Conservation (phyloP, 345 rosid genomes). For the Melaleuca alternifolia region DNA sequence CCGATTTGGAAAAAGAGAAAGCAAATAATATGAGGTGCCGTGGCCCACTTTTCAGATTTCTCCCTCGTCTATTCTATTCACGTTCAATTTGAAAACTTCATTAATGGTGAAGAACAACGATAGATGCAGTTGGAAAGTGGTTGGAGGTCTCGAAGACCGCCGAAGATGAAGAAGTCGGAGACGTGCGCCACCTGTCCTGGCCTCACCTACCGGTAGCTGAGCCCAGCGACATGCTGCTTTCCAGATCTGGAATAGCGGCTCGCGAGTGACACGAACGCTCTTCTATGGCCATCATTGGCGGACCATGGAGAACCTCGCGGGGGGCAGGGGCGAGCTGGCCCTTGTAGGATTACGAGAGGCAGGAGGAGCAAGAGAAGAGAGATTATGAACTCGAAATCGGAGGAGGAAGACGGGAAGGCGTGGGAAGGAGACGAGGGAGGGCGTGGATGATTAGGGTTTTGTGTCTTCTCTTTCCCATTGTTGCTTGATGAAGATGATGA, state of each 20-base stretch:
- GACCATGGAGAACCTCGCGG: too few relatives aligned
- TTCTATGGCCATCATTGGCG: too few relatives aligned
- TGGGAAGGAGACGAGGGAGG: too few relatives aligned
- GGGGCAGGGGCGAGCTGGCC: too few relatives aligned
- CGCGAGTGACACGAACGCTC: neutral
- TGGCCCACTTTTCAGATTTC: too few relatives aligned
- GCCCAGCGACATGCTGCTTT: neutral
- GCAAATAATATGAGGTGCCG: too few relatives aligned
- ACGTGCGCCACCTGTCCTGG: neutral
- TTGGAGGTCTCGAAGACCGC: neutral
- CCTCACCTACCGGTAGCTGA: neutral
- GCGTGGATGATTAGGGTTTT: neutral
- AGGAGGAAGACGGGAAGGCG: too few relatives aligned
- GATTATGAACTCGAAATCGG: too few relatives aligned
- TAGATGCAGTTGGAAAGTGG: accelerated
- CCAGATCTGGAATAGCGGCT: neutral
- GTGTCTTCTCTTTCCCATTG: neutral
- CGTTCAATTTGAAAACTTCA: too few relatives aligned
- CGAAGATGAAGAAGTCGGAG: neutral
- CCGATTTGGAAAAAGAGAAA: too few relatives aligned
- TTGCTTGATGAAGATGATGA: neutral
- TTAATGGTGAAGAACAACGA: too few relatives aligned
- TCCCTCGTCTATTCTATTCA: too few relatives aligned
- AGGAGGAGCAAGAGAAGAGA: neutral
- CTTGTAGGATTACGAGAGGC: neutral